Evolutionary conservation across 345 rosid species (phyloP).

Genomic region (Geranium brycei): DNA sequence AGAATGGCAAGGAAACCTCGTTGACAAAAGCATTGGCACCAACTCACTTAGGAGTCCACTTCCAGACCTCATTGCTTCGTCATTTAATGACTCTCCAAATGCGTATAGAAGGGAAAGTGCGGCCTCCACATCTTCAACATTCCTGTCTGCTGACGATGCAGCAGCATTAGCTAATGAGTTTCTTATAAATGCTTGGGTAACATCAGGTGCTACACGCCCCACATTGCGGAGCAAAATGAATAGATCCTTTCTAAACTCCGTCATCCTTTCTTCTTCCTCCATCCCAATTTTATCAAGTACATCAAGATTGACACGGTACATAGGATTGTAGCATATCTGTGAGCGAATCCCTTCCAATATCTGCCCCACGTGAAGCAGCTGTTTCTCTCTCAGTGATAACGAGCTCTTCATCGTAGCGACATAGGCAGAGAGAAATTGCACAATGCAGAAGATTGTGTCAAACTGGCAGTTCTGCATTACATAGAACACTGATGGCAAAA

Average conservation of each 20-base stretch:
- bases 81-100: conserved; percentile 68
- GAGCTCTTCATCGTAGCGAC: conserved; percentile 66
- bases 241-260: conserved; percentile 71
- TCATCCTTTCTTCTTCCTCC: conserved; percentile 89
- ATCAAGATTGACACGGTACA: conserved; percentile 56
- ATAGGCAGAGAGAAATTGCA: conserved; percentile 73
- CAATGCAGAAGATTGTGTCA: conserved; percentile 47
- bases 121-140: conserved; percentile 91
- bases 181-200: conserved; percentile 58
- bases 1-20: conserved; percentile 73
- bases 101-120: conserved; percentile 88
- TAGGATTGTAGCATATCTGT: conserved; percentile 67
- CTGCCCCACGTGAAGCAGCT: conserved; percentile 48
- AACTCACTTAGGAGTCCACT: conserved; percentile 54
- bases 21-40: conserved; percentile 64
- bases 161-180: conserved; percentile 56
- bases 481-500: conserved; percentile 69
- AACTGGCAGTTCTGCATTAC: conserved; percentile 61
- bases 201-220: conserved; percentile 80
- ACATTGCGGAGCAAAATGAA: conserved; percentile 66
- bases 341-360: conserved; percentile 67
- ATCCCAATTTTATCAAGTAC: conserved; percentile 64
- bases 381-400: conserved; percentile 61
- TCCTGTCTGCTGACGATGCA: conserved; percentile 43
- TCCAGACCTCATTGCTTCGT: conserved; percentile 59